A percentile compares a stretch with the other conserved stretches of the same genome.
These are phyloP conservation scores for Chlamydomonas schloesseri DNA, from an alignment of 139 green algal genomes.

Conservation along the genomic window DNA sequence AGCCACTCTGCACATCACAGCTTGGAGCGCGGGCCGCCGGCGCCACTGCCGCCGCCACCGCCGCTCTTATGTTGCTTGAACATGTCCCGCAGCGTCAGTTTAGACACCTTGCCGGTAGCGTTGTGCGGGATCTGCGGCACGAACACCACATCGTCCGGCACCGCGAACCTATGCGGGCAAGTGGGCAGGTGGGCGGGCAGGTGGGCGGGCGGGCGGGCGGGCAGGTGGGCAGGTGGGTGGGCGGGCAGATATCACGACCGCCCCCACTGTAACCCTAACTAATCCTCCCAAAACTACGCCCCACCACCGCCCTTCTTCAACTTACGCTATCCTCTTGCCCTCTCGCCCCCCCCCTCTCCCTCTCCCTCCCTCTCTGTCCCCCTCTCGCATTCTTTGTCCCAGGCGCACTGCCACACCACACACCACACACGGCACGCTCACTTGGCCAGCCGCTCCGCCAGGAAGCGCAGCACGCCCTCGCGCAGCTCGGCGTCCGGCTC, in stretches of 20 bases:
- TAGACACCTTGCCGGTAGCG: constrained; percentile 83
- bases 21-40: constrained; percentile 2
- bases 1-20: constrained; percentile 34
- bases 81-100: constrained; percentile 74
- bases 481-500: constrained; percentile 27
- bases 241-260: too few relatives aligned
- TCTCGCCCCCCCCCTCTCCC: too few relatives aligned
- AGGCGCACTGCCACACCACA: too few relatives aligned
- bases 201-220: neutral
- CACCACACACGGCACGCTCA: too few relatives aligned
- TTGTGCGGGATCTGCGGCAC: constrained; percentile 83
- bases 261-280: too few relatives aligned
- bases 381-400: too few relatives aligned
- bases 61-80: constrained; percentile 54
- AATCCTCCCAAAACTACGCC: too few relatives aligned
- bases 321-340: too few relatives aligned
- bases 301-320: too few relatives aligned
- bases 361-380: too few relatives aligned
- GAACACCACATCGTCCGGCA: constrained; percentile 80
- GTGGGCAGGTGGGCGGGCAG: neutral
- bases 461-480: constrained; percentile 41
- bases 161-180: constrained; percentile 22
- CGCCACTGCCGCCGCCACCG: too few relatives aligned
- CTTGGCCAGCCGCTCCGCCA: constrained; percentile 58
- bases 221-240: too few relatives aligned